Evolutionary conservation across 345 rosid species (phyloP).

Genomic region (Sisymbrium irio): DNA sequence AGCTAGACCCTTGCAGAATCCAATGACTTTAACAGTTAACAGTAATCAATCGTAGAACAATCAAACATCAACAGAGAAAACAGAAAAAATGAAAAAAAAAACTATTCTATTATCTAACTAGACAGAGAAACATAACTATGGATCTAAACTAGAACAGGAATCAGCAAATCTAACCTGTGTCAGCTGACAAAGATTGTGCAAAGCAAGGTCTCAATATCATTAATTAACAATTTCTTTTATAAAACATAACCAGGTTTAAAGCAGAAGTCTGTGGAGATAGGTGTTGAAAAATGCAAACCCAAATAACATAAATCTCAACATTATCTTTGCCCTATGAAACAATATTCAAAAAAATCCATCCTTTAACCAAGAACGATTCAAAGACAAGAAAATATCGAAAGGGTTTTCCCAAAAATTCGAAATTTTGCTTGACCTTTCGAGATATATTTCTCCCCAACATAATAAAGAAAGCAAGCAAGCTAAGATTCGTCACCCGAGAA

Average conservation of each 20-base stretch:
- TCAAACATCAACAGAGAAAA: constrained; percentile 24
- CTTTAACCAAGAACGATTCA: constrained; percentile 3
- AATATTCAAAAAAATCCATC: not conserved
- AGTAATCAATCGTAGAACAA: constrained; percentile 25
- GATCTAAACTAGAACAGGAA: constrained; percentile 18
- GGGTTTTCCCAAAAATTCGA: not conserved
- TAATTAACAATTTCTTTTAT: not conserved
- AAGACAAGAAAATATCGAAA: not conserved
- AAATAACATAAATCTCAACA: constrained; percentile 12
- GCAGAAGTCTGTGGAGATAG: not conserved
- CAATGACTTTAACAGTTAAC: constrained; percentile 13
- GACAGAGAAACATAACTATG: not conserved
- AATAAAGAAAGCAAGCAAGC: constrained; percentile 4
- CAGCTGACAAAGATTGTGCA: constrained; percentile 20
- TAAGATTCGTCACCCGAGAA: constrained; percentile 29
- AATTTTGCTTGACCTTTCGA: not conserved
- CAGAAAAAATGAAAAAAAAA: not conserved
- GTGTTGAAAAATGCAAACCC: constrained; percentile 1
- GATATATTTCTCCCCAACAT: not conserved
- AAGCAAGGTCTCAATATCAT: constrained; percentile 3
- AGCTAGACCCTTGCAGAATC: constrained; percentile 21
- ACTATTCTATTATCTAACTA: constrained; percentile 8
- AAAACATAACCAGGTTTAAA: not conserved
- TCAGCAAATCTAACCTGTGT: not conserved
- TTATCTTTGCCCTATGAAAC: not conserved